phyloP scores from a whole-genome alignment of 768 basidiomycete genomes.

The Xerocomus spinulosus region DNA sequence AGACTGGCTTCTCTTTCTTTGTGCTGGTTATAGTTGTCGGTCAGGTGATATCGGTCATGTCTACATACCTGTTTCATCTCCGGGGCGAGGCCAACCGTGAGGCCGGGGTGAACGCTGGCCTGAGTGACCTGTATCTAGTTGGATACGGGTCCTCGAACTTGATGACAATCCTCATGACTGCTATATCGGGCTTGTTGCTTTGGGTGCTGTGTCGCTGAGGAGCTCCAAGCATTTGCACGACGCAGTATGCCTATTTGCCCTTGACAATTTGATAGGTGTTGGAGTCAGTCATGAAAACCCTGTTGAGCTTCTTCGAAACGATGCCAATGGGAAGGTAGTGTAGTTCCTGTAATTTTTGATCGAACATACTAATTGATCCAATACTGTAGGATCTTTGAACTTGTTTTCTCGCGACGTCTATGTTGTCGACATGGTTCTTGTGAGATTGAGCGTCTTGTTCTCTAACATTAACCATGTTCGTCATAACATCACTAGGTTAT shows the following conservation, averaged over 20 bases:
- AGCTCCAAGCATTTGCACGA: conserved; percentile 78
- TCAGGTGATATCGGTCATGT: conserved; percentile 57
- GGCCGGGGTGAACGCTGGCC: conserved; percentile 52
- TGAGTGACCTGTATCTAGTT: conserved; percentile 52
- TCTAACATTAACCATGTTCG: neutral
- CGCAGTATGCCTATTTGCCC: conserved; percentile 40
- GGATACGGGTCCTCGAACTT: conserved; percentile 68
- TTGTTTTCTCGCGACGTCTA: neutral
- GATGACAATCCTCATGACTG: conserved; percentile 49
- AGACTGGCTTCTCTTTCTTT: conserved; percentile 63
- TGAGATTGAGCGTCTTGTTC: neutral
- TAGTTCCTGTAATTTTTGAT: neutral
- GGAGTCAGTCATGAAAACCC: conserved; percentile 73
- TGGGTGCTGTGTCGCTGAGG: conserved; percentile 75
- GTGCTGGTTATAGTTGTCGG: conserved; percentile 48
- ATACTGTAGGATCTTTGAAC: conserved; percentile 50
- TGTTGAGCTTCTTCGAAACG: conserved; percentile 83
- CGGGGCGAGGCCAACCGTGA: conserved; percentile 80
- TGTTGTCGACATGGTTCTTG: neutral
- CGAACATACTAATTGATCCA: neutral
- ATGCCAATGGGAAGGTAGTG: conserved; percentile 79
- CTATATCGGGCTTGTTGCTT: conserved; percentile 56
- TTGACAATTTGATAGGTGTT: conserved; percentile 55
- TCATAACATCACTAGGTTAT: conserved; percentile 41
- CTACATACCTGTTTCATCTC: conserved; percentile 61